Evolutionary conservation across 148 eudicot species (phyloP), one percentile per base, ranked within the genome.

Genomic region (Rhododendron henanense): DNA sequence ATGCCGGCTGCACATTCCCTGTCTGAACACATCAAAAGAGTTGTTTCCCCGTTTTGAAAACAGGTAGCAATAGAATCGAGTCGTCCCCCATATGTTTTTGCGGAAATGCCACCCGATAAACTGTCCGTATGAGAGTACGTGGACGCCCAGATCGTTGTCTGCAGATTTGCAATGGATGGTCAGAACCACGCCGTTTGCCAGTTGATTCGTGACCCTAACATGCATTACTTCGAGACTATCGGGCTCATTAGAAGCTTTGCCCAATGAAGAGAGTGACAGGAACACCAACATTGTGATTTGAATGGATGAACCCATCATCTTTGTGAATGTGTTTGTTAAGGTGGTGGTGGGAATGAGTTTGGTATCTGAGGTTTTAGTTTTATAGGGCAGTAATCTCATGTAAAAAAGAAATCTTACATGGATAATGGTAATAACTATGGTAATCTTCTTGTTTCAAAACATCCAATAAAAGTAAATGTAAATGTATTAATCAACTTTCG

Each of bases 121-220:
- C 11, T 83, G 35, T 7, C 13, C 13, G 18, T 23, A 4, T 1
- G 3, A 6, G 10, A 83, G 84, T 7, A 13, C 3, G 7, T 65
- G 76, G 76, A 41, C 0, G 3, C 76, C 84, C 1, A 63, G 75
- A 28, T 83, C 84, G 18, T 65, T 39, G 53, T 83, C 84, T 41
- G 13, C 9, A 31, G 84, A 83, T 25, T 41, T 63, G 47, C 84
- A 83, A 14, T 83, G 84, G 21, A 83, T 51, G 11, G 37, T 83
- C 8, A 83, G 23, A 45, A 23, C 39, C 35, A 39, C 1, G 14
- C 76, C 84, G 3, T 13, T 14, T 0, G 23, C 35, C 35, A 83
- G 21, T 13, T 19, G 48, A 41, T 82, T 82, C 25, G 84, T 82
- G 3, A 82, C 37, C 35, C 39, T 16, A 8, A 82, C 55, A 6